Evolutionary conservation across 345 rosid species (phyloP), one percentile per base, ranked within the genome.

Genomic region (Moringa oleifera): DNA sequence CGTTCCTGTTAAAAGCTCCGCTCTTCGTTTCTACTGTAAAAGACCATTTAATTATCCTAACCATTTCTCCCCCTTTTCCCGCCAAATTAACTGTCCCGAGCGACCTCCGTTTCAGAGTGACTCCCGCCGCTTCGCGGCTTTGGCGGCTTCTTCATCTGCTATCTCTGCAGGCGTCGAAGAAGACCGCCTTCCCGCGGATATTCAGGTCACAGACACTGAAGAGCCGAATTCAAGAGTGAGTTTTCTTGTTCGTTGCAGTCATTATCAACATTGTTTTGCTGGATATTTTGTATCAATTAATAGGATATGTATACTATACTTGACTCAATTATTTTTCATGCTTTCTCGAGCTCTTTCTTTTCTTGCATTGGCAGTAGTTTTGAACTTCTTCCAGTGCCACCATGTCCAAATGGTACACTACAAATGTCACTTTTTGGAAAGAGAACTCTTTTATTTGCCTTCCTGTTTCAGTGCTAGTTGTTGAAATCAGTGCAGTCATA

Each of bases 201-300:
- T 92, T 56, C 63, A 49, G 51, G 85, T 89, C 63, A 82, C 78
- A 0, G 90, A 85, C 81, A 80, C 74, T 37, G 66, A 57, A 58
- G 81, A 80, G 63, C 79, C 92, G 65, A 79, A 87, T 71, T 83
- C 96, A 70, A 80, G 84, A 62, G 96, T 88, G 74, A 77, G 90
- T 50, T 23, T 33, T 54, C 19, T 23, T 7, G 12, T 20, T 51
- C n/a, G n/a, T n/a, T n/a, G n/a, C n/a, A n/a, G n/a, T n/a, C n/a
- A n/a, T n/a, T n/a, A n/a, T n/a, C n/a, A n/a, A n/a, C n/a, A n/a
- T n/a, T n/a, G n/a, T n/a, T n/a, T n/a, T n/a, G n/a, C n/a, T n/a
- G n/a, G n/a, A n/a, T n/a, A n/a, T n/a, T n/a, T n/a, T n/a, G n/a
- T n/a, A n/a, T n/a, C n/a, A n/a, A 56, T 41, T 1, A 41, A 41